These are phyloP conservation scores for Erucastrum elatum DNA, from an alignment of 345 rosid genomes.

Conservation along the genomic window DNA sequence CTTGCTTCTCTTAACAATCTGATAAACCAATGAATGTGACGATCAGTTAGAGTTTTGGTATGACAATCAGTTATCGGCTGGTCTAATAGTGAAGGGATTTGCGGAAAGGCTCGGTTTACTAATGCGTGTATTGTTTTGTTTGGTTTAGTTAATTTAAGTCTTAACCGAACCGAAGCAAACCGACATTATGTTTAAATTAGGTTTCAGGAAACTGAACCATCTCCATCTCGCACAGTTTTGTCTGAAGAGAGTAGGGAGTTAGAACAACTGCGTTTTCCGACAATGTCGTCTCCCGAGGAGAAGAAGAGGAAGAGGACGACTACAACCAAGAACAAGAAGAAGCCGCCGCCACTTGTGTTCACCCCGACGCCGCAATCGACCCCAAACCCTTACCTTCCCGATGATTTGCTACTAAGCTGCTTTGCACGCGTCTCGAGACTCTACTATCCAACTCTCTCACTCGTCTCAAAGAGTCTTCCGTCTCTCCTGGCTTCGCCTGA, in stretches of 20 bases:
- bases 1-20: too few species aligned
- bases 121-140: too few species aligned
- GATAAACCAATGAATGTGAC: too few species aligned
- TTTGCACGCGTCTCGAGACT: conserved; percentile 61
- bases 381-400: conserved; percentile 41
- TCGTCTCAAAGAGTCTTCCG: conserved; percentile 57
- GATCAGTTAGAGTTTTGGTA: too few species aligned
- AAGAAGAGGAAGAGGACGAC: background rate
- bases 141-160: too few species aligned
- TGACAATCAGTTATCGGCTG: too few species aligned
- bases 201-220: too few species aligned
- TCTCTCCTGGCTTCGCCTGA: conserved; percentile 52
- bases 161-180: too few species aligned
- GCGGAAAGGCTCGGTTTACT: too few species aligned
- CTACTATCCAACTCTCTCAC: conserved; percentile 53
- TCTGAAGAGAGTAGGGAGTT: background rate
- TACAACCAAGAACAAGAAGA: background rate
- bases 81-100: too few species aligned
- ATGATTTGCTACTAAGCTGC: conserved; percentile 60
- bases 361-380: background rate
- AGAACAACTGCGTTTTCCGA: background rate
- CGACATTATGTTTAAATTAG: too few species aligned
- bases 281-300: background rate
- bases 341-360: background rate
- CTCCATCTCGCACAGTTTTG: background rate